phyloP scores from a whole-genome alignment of 768 basidiomycete species.

The Sutorius australiensis region DNA sequence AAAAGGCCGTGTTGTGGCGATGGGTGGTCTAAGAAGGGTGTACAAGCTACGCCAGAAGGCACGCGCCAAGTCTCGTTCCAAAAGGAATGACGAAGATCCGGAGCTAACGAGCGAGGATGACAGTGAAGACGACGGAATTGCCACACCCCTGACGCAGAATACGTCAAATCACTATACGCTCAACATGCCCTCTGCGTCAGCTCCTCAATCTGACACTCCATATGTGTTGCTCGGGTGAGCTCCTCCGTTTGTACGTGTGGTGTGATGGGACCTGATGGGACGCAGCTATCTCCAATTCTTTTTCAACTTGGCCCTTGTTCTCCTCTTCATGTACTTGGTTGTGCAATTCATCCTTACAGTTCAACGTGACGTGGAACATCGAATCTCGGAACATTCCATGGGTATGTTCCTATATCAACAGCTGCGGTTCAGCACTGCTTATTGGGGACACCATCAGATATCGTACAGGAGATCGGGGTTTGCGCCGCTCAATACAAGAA shows the following conservation, averaged over 20 bases:
- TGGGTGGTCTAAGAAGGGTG: conserved; percentile 63
- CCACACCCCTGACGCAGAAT: conserved; percentile 43
- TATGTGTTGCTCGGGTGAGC: conserved; percentile 83
- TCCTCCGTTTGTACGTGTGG: conserved; percentile 1
- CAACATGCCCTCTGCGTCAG: conserved; percentile 64
- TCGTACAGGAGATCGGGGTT: conserved; percentile 87
- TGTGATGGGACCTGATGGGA: conserved; percentile 15
- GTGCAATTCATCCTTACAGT: conserved; percentile 87
- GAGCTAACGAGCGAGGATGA: conserved; percentile 41
- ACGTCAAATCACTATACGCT: conserved; percentile 81
- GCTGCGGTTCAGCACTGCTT: conserved; percentile 16
- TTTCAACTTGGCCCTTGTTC: conserved; percentile 83
- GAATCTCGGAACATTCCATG: conserved; percentile 84
- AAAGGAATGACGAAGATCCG: conserved; percentile 24
- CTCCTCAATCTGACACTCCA: conserved; percentile 61
- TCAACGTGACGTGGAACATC: conserved; percentile 83
- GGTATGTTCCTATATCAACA: conserved; percentile 42
- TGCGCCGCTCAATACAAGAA: conserved; percentile 78
- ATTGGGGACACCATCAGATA: conserved; percentile 47
- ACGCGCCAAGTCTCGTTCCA: conserved; percentile 29
- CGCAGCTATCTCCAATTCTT: conserved; percentile 87
- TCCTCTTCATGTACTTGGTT: conserved; percentile 80
- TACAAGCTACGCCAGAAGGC: conserved; percentile 57
- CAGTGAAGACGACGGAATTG: conserved; percentile 46
- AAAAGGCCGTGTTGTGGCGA: conserved; percentile 50